These are phyloP conservation scores for Pseudocercospora cruenta DNA, from an alignment of 2,329 filamentous ascomycete genomes.

Conservation along the genomic window DNA sequence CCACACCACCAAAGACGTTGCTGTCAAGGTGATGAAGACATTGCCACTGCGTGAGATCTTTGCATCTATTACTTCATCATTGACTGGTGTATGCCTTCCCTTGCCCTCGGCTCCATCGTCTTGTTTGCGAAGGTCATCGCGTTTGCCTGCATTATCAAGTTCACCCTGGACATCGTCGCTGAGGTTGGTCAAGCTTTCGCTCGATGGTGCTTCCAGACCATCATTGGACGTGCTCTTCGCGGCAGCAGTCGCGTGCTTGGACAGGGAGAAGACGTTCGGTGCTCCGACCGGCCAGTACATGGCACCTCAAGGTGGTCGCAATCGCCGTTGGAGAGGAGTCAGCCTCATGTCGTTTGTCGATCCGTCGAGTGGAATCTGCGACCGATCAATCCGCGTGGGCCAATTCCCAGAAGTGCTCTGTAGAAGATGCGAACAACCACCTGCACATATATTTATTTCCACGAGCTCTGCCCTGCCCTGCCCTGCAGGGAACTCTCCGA, in stretches of 20 bases:
- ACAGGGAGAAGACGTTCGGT: slow-evolving; percentile 79
- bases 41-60: slow-evolving; percentile 78
- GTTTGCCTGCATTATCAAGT: not conserved
- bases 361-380: too few species aligned
- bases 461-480: too few species aligned
- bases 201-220: slow-evolving; percentile 44
- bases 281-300: slow-evolving; percentile 94
- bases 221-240: slow-evolving; percentile 64
- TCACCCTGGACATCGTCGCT: slow-evolving; percentile 16
- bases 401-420: too few species aligned
- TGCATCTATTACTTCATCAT: slow-evolving; percentile 66
- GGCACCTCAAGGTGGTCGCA: slow-evolving; percentile 34
- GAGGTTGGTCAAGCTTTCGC: slow-evolving; percentile 2
- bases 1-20: slow-evolving; percentile 88
- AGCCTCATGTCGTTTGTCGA: slow-evolving; percentile 5
- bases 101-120: not conserved
- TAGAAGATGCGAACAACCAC: too few species aligned
- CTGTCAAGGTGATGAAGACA: slow-evolving; percentile 84
- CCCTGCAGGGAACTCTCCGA: too few species aligned
- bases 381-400: not conserved
- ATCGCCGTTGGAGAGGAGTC: slow-evolving; percentile 12
- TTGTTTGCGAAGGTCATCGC: not conserved
- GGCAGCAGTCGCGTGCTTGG: slow-evolving; percentile 61
- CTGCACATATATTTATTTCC: too few species aligned
- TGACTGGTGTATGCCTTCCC: not conserved